Evolutionary conservation across 352 stramenopile genomes (phyloP).

Genomic region (Elongisporangium anandrum): DNA sequence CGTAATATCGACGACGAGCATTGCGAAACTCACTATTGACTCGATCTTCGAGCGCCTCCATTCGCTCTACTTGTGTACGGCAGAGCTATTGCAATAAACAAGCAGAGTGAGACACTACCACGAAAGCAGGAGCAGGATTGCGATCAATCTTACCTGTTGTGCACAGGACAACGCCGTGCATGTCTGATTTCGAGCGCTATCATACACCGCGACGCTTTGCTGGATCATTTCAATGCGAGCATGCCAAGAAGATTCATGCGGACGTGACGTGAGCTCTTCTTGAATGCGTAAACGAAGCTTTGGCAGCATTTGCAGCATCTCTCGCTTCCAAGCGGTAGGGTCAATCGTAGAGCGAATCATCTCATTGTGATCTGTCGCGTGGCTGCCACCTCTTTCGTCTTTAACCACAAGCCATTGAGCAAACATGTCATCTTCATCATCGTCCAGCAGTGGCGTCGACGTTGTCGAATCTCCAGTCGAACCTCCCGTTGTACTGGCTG

Average conservation of each 20-base stretch:
- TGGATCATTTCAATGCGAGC: neutral
- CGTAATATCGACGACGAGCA: constrained; percentile 22
- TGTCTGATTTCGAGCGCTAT: neutral
- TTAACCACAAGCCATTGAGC: constrained; percentile 40
- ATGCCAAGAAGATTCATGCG: neutral
- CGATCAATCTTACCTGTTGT: neutral
- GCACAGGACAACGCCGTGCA: neutral
- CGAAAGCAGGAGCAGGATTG: neutral
- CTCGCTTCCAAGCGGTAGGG: constrained; percentile 28
- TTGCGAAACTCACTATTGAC: constrained; percentile 26
- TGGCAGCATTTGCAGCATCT: constrained; percentile 30
- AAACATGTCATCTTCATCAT: constrained; percentile 28
- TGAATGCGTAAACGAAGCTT: constrained; percentile 20
- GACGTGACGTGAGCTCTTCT: neutral
- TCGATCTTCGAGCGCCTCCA: constrained; percentile 28
- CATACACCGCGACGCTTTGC: neutral
- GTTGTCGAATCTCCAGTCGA: constrained; percentile 28
- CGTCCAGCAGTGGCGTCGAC: constrained; percentile 7
- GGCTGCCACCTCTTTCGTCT: constrained; percentile 12
- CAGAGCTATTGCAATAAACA: constrained; percentile 6
- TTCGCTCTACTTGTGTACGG: constrained; percentile 14
- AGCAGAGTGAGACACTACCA: neutral
- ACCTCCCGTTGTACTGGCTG: constrained; percentile 6
- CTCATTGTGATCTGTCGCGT: constrained; percentile 7
- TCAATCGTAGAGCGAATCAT: constrained; percentile 46